These are phyloP conservation scores for Leccinum sublutescens DNA, from an alignment of 768 basidiomycete species.

Conservation along the genomic window DNA sequence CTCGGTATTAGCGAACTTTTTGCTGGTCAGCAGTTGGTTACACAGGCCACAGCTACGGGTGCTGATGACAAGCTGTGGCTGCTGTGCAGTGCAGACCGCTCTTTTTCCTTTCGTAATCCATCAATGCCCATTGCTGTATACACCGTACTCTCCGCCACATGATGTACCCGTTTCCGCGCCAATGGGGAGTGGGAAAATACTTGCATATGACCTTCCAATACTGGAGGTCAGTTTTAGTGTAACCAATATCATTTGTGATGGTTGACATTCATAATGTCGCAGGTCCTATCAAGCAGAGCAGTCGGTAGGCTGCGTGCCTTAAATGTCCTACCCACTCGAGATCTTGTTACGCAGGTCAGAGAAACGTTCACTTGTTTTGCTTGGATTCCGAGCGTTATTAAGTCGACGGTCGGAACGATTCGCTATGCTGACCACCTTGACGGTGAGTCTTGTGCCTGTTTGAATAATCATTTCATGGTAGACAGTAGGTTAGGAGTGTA, in stretches of 20 bases:
- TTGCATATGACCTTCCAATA: slow-evolving; percentile 94
- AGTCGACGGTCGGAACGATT: slow-evolving; percentile 58
- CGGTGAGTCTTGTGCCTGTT: slow-evolving; percentile 45
- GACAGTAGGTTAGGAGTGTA: slow-evolving; percentile 62
- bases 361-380: slow-evolving; percentile 54
- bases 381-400: too few relatives aligned
- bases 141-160: slow-evolving; percentile 59
- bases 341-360: slow-evolving; percentile 86
- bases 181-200: slow-evolving; percentile 96
- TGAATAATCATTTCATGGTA: background rate
- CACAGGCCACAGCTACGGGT: background rate
- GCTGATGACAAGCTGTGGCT: slow-evolving; percentile 13
- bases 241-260: background rate
- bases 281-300: slow-evolving; percentile 72
- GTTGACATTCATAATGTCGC: background rate
- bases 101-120: slow-evolving; percentile 81
- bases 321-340: slow-evolving; percentile 89
- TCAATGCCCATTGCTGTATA: slow-evolving; percentile 50
- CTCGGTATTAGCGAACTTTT: slow-evolving; percentile 84
- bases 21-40: slow-evolving; percentile 57
- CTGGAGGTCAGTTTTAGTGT: slow-evolving; percentile 58
- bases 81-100: slow-evolving; percentile 76
- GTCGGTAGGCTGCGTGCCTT: slow-evolving; percentile 86
- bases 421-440: slow-evolving; percentile 76
- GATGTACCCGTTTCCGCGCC: slow-evolving; percentile 96